These are phyloP conservation scores for Mortierella sp. DNA, from an alignment of 371 early-diverging fungal genomes.

Conservation along the genomic window DNA sequence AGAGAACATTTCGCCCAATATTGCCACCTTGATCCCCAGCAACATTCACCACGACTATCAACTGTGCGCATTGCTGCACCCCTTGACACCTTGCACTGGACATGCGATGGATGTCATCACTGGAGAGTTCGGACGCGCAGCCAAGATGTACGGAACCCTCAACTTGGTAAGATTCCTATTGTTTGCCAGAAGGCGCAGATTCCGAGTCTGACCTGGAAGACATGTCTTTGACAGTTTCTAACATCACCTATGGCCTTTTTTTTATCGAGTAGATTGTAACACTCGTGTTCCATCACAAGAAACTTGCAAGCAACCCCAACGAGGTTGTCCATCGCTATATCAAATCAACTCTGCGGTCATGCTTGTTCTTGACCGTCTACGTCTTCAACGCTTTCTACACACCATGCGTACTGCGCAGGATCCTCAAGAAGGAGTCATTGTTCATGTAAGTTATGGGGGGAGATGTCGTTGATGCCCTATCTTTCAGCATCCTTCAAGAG, in stretches of 20 bases:
- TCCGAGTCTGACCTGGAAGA: too few species aligned
- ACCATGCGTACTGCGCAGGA: conserved; percentile 72
- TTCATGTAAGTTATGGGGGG: conserved; percentile 61
- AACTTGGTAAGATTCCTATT: conserved; percentile 64
- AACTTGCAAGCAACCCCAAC: conserved; percentile 47
- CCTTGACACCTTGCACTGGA: conserved; percentile 65
- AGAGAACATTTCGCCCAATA: conserved; percentile 64
- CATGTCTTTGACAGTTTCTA: too few species aligned
- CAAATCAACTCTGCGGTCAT: conserved; percentile 72
- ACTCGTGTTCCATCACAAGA: conserved; percentile 48
- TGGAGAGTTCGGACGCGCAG: conserved; percentile 64
- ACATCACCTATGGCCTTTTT: too few species aligned
- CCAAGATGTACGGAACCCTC: conserved; percentile 76
- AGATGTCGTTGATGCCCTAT: too few species aligned
- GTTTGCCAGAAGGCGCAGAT: too few species aligned
- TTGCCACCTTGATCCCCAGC: conserved; percentile 60
- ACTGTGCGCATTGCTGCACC: conserved; percentile 81
- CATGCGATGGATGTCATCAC: conserved; percentile 56
- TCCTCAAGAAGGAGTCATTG: conserved; percentile 64
- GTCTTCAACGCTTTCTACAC: conserved; percentile 70
- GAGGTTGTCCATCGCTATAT: conserved; percentile 48
- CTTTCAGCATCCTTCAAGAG: too few species aligned
- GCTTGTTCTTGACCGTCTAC: conserved; percentile 78
- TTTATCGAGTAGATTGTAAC: conserved; percentile 50
- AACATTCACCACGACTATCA: conserved; percentile 71